phyloP scores from a whole-genome alignment of 192 early-diverging fungal species.

The Chytriomyces hyalinus region DNA sequence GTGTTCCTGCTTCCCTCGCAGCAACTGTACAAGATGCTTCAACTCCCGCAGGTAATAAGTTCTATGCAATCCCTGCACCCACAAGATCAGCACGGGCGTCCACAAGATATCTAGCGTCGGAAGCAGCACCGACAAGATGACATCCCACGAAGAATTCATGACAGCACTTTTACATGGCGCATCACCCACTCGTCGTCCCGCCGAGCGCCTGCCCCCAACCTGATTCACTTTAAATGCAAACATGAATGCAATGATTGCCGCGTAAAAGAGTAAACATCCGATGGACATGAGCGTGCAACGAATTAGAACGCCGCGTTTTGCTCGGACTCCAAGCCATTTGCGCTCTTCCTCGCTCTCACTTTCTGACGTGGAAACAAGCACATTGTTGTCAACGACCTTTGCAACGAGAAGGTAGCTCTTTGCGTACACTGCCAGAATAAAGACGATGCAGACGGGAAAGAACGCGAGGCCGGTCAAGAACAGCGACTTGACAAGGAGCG shows the following conservation, averaged over 20 bases:
- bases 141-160: no score
- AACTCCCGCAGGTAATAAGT: no score
- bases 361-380: no score
- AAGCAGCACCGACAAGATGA: background rate
- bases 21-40: no score
- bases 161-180: no score
- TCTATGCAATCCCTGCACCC: slow-evolving; percentile 2
- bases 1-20: no score
- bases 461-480: background rate
- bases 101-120: slow-evolving; percentile 7
- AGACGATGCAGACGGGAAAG: background rate
- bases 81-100: slow-evolving; percentile 10
- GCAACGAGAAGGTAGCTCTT: background rate
- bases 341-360: no score
- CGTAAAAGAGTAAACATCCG: background rate
- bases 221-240: background rate
- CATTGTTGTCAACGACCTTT: background rate
- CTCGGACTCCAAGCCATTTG: no score
- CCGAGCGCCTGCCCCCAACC: no score
- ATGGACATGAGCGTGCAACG: background rate
- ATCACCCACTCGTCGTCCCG: no score
- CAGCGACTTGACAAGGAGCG: background rate
- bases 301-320: background rate
- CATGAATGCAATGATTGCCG: background rate
- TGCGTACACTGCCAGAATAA: background rate